Evolutionary conservation across 2,329 filamentous ascomycete genomes (phyloP), one percentile per base, ranked within the genome.

Genomic region (Arthrobotrys pseudoclavata): DNA sequence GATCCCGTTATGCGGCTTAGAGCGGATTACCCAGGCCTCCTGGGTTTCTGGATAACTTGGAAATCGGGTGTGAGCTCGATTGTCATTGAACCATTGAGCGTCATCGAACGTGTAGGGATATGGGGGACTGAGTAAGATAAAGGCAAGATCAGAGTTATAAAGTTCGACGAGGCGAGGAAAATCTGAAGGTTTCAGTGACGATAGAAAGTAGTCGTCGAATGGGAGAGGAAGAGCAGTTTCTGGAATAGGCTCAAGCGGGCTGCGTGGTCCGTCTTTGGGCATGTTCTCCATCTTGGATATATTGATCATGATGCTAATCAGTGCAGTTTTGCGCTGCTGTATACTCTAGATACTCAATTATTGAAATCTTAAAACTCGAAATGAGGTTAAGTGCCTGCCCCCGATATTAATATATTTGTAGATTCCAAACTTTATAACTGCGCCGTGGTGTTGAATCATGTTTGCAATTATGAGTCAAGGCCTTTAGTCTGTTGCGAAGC

Each of bases 41-140:
- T 47, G 67, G 15, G 67, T 60, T 3, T 47, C 67, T 6, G 74
- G 67, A 40, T 45, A 71, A 13, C 45, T 61, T 37, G 67, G 15
- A 29, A 67, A 52, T 1, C 52, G 62, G 2, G 13, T 37, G 34
- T 55, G 29, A 2, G 61, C 66, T 12, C 18, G 57, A 26, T 68
- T 67, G 18, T 77, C 74, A 29, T 71, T 15, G 24, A 71, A 77
- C 74, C 67, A 77, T 22, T 68, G 42, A 24, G 67, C 74, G n/a
- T 77, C 74, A 29, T 68, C 18, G 12, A 67, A 22, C 20, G 67
- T 77, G 26, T 77, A 77, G 4, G 74, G 74, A 24, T 67, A 71
- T 15, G 74, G 74, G 2, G 74, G 67, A 24, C 52, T 63, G 67
- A 53, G 53, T 12, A 71, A 26, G 5, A 77, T 77, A 15, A 10